These are phyloP conservation scores for Myrica gale DNA, from an alignment of 306 rosid genomes.

Conservation along the genomic window DNA sequence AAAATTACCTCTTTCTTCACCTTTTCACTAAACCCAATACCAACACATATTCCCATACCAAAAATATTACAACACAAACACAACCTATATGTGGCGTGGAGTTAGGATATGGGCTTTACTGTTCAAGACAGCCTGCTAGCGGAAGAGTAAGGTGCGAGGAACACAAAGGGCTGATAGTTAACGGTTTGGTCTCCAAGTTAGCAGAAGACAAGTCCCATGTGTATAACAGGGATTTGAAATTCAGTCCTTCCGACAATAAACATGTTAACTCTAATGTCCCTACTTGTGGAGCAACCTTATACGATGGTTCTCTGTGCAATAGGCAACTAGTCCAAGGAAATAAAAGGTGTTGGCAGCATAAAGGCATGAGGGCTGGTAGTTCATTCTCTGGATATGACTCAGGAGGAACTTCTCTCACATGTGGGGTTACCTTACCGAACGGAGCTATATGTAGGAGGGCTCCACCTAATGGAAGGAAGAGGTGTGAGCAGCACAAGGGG, in stretches of 20 bases:
- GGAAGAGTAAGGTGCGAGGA: constrained; percentile 14
- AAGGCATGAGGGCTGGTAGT: constrained; percentile 8
- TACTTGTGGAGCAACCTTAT: constrained; percentile 15
- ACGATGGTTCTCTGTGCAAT: constrained; percentile 4
- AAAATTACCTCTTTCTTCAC: no score
- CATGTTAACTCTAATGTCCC: not conserved
- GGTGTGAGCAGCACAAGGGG: constrained; percentile 21
- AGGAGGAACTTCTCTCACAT: not conserved
- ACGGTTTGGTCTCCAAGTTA: not conserved
- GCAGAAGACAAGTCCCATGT: constrained; percentile 8
- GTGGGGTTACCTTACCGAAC: constrained; percentile 19
- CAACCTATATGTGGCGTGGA: constrained; percentile 25
- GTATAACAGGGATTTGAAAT: not conserved
- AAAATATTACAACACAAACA: no score
- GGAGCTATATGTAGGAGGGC: constrained; percentile 17
- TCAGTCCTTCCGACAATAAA: constrained; percentile 2
- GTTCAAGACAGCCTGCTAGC: constrained; percentile 18
- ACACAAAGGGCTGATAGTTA: constrained; percentile 10
- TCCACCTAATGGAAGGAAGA: constrained; percentile 24
- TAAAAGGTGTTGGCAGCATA: constrained; percentile 21
- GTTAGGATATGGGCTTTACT: constrained; percentile 24
- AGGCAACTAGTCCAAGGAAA: constrained; percentile 14
- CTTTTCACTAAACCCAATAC: no score
- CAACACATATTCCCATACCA: no score
- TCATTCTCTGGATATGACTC: not conserved